Conservation (phyloP, 2,329 filamentous ascomycete species). For the Arachnomyces sp. region DNA sequence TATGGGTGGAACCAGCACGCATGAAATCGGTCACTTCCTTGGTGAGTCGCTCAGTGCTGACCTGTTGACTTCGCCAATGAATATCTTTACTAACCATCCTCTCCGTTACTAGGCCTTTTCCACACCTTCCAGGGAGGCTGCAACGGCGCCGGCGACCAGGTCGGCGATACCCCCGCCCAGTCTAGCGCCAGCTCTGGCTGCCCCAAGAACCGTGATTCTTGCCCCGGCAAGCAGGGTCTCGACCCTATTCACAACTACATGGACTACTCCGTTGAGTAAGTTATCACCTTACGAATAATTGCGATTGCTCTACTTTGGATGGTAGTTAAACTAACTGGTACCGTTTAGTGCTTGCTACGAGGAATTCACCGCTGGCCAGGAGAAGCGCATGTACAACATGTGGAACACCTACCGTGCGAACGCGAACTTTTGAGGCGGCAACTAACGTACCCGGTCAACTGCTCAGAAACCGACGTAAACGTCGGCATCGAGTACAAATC, state of each 20-base stretch:
- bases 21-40: conserved; percentile 43
- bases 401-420: conserved; percentile 2
- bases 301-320: not conserved
- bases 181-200: conserved; percentile 54
- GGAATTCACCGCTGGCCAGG: conserved; percentile 6
- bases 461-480: too few species aligned
- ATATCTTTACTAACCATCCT: not conserved
- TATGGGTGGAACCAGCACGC: conserved; percentile 38
- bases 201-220: conserved; percentile 45
- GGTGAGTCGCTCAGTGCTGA: conserved; percentile 15
- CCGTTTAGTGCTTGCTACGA: conserved; percentile 3
- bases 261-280: conserved; percentile 44
- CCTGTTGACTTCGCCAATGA: too few species aligned
- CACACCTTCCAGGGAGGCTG: conserved; percentile 38
- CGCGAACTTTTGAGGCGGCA: too few species aligned
- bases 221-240: conserved; percentile 36
- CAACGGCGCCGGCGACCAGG: conserved; percentile 36
- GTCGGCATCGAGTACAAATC: too few species aligned
- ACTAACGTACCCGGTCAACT: too few species aligned
- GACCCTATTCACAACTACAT: conserved; percentile 55
- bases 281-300: not conserved
- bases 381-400: conserved; percentile 4
- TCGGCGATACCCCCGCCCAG: conserved; percentile 39
- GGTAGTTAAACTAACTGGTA: conserved; percentile 4
- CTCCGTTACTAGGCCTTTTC: conserved; percentile 20